Conservation (phyloP, 208 protist species). For the Perkinsela sp. region DNA sequence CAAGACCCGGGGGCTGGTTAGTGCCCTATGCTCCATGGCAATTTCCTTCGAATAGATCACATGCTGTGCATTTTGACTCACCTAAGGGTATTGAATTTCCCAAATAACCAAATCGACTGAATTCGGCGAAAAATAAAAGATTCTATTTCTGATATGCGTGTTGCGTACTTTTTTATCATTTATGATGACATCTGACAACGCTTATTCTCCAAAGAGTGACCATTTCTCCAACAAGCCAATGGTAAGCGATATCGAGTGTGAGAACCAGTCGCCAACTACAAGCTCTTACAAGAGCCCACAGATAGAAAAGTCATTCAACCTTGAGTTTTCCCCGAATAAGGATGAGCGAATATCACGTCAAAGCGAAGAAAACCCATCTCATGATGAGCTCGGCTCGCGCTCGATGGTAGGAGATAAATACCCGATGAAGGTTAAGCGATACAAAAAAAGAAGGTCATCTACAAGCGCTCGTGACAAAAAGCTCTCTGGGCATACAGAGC, state of each 20-base stretch:
- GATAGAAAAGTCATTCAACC: background rate
- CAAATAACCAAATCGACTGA: background rate
- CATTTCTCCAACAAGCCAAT: background rate
- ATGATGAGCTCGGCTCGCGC: background rate
- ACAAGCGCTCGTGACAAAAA: background rate
- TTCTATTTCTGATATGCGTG: too few species aligned
- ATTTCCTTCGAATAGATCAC: background rate
- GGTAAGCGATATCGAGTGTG: background rate
- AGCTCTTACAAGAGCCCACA: background rate
- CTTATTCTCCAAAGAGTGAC: background rate
- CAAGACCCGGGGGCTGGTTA: background rate
- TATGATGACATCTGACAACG: too few species aligned
- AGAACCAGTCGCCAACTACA: slow-evolving; percentile 1
- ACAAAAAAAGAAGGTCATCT: background rate
- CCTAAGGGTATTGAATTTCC: background rate
- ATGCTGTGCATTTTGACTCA: background rate
- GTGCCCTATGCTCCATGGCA: slow-evolving; percentile 1
- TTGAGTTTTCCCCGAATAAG: background rate
- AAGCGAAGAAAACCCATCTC: background rate
- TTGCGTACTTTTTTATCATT: too few species aligned
- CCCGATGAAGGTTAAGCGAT: background rate
- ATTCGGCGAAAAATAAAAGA: too few species aligned
- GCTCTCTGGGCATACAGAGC: background rate
- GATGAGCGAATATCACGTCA: background rate
- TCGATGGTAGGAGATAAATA: background rate